phyloP scores from a whole-genome alignment of 768 basidiomycete genomes.

The Lentinula raphanica region DNA sequence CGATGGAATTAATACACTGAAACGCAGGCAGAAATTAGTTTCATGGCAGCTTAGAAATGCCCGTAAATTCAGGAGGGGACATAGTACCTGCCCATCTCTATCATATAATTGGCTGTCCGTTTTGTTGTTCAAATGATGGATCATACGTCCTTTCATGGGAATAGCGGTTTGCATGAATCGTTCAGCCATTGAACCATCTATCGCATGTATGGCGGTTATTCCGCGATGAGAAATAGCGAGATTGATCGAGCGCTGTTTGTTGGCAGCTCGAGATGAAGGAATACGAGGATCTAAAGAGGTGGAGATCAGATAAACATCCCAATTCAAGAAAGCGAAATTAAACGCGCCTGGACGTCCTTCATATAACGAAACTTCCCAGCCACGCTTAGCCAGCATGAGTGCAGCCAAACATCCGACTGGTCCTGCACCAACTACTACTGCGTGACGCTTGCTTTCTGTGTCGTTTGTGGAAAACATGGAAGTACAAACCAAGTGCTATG shows the following conservation, averaged over 20 bases:
- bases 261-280: conserved; percentile 56
- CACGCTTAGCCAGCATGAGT: conserved; percentile 76
- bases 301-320: conserved; percentile 5
- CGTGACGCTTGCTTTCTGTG: conserved; percentile 30
- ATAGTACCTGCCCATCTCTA: conserved; percentile 75
- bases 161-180: conserved; percentile 75
- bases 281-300: conserved; percentile 65
- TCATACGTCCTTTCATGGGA: conserved; percentile 95
- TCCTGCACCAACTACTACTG: conserved; percentile 79
- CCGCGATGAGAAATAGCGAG: conserved; percentile 93
- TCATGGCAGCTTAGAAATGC: conserved; percentile 11
- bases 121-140: conserved; percentile 71
- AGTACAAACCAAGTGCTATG: too few relatives aligned
- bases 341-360: conserved; percentile 71
- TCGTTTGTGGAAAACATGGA: not conserved
- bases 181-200: conserved; percentile 66
- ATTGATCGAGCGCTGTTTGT: conserved; percentile 89
- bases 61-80: conserved; percentile 5
- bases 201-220: conserved; percentile 77
- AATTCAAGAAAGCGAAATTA: not conserved
- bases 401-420: conserved; percentile 94
- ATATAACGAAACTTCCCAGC: conserved; percentile 79
- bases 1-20: conserved; percentile 92
- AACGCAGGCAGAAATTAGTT: conserved; percentile 16
- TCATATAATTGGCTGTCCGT: conserved; percentile 86